Conservation (phyloP, 257 asterid genomes). For the Scutellaria minor region DNA sequence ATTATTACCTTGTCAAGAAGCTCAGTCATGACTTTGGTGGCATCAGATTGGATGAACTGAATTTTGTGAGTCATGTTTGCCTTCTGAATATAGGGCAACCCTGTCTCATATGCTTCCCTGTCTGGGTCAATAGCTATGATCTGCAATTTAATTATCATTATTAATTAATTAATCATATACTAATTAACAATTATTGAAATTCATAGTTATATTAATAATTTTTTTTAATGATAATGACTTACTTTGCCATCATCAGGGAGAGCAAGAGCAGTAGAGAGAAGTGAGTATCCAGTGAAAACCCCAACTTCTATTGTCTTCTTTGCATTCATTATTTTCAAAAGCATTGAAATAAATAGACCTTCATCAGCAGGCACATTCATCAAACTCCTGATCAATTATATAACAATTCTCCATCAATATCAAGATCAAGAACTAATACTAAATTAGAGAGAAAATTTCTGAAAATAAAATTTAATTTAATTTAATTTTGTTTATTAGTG, state of each 20-base stretch:
- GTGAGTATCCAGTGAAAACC: constrained; percentile 68
- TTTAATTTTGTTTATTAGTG: too few species aligned
- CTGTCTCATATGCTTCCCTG: constrained; percentile 52
- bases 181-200: too few species aligned
- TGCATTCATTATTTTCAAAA: constrained; percentile 60
- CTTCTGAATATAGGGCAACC: constrained; percentile 59
- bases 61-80: constrained; percentile 57
- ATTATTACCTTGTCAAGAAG: constrained; percentile 34
- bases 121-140: constrained; percentile 62
- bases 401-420: too few species aligned
- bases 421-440: too few species aligned
- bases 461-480: too few species aligned
- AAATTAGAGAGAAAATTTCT: too few species aligned
- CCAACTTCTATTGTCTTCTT: constrained; percentile 63
- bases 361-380: constrained; percentile 72
- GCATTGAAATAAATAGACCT: constrained; percentile 58
- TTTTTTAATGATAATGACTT: background rate
- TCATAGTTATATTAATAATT: too few species aligned
- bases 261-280: constrained; percentile 62
- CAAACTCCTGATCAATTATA: constrained; percentile 44
- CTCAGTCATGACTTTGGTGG: constrained; percentile 32
- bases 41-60: constrained; percentile 50
- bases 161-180: too few species aligned
- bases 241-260: constrained; percentile 61
- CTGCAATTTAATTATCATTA: constrained; percentile 2